These are phyloP conservation scores for Kwoniella heveanensis DNA, from an alignment of 768 basidiomycete species.

Conservation along the genomic window DNA sequence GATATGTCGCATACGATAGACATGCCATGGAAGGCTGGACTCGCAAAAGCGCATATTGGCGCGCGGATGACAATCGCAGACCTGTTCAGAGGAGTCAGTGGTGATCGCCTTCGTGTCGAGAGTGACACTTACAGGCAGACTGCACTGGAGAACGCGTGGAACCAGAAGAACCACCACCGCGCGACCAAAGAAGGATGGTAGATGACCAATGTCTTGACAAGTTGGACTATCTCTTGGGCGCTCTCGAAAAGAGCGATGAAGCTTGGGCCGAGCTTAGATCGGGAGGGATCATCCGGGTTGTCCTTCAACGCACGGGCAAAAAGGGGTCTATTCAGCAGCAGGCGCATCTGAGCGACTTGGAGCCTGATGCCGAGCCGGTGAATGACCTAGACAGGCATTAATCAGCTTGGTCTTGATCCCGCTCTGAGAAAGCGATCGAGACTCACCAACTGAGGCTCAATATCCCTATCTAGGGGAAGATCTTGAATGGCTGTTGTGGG, in stretches of 20 bases:
- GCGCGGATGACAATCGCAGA: constrained; percentile 51
- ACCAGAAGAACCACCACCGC: constrained; percentile 51
- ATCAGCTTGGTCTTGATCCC: no score
- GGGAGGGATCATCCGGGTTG: constrained; percentile 46
- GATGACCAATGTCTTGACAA: constrained; percentile 51
- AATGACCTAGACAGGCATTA: constrained; percentile 38
- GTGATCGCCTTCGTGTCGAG: neutral
- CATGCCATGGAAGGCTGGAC: constrained; percentile 49
- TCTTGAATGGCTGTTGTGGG: constrained; percentile 39
- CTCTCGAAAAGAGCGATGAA: constrained; percentile 51
- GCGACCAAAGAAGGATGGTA: constrained; percentile 53
- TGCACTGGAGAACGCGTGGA: constrained; percentile 51
- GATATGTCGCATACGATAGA: constrained; percentile 53
- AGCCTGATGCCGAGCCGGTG: constrained; percentile 52
- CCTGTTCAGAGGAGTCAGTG: constrained; percentile 24
- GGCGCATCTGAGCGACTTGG: constrained; percentile 46
- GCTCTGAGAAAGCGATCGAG: no score
- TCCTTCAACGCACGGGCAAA: constrained; percentile 49
- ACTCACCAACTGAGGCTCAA: constrained; percentile 52
- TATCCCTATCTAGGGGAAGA: constrained; percentile 38
- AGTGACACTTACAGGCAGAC: constrained; percentile 50
- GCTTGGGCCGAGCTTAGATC: constrained; percentile 34
- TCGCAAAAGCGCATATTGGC: constrained; percentile 48
- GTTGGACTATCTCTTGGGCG: constrained; percentile 52
- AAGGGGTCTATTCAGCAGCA: constrained; percentile 51